These are phyloP conservation scores for Dalbergia cochinchinensis DNA, from an alignment of 306 rosid genomes.

Conservation along the genomic window DNA sequence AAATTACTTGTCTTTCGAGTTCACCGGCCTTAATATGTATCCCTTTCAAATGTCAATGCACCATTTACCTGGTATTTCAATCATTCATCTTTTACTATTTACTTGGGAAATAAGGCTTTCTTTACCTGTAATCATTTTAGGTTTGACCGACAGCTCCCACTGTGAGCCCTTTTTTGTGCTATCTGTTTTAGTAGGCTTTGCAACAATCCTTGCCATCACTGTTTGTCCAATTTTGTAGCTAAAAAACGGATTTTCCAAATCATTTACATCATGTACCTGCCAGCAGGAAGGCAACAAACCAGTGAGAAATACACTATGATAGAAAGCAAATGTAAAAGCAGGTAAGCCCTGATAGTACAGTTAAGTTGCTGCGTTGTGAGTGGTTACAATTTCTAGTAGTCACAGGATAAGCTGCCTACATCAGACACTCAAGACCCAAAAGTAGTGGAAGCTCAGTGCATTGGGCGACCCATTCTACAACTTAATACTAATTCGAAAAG, in stretches of 20 bases:
- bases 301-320: background rate
- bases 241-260: conserved; percentile 72
- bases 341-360: background rate
- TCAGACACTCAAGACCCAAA: conserved; percentile 5
- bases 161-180: conserved; percentile 55
- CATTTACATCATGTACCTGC: conserved; percentile 70
- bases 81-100: background rate
- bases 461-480: background rate
- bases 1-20: background rate
- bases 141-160: conserved; percentile 87
- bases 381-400: conserved; percentile 30
- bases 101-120: background rate
- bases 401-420: background rate
- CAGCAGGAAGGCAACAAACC: conserved; percentile 36
- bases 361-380: conserved; percentile 15
- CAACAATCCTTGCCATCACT: conserved; percentile 74
- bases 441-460: conserved; percentile 5
- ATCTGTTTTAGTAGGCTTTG: conserved; percentile 67
- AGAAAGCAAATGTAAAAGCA: background rate
- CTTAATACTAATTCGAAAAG: conserved; percentile 23
- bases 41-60: background rate
- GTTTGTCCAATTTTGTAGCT: conserved; percentile 80
- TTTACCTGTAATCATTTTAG: conserved; percentile 67
- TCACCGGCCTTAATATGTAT: conserved; percentile 17
- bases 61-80: background rate